Evolutionary conservation across 2,329 filamentous ascomycete genomes (phyloP), one percentile per base, ranked within the genome.

Genomic region (Penicillium hordei): DNA sequence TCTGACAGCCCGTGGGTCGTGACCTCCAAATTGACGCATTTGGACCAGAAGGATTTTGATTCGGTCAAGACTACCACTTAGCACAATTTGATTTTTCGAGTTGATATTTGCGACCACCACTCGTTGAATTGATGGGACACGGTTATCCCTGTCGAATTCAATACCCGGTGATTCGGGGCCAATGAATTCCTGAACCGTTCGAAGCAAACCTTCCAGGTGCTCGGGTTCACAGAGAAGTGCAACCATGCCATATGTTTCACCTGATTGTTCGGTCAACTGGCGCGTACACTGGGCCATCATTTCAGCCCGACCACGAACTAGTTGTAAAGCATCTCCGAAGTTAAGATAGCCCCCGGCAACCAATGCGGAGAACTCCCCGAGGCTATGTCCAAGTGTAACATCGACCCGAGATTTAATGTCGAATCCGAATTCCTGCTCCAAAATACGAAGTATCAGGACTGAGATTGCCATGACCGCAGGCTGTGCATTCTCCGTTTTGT

Each of bases 391-490:
- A 25, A 97, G 82, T 0, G 90, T 90, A 36, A 95, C 86, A 75
- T 96, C 90, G 43, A 92, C 87, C 58, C 88, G 82, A 55, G 89
- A 84, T 9, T 80, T 76, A 7, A 87, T 83, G 57, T 84, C 81
- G 77, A 97, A 96, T 40, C 83, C 86, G 71, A 93, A 97, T 65
- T 96, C 90, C 60, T 84, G 80, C 78, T 97, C 91, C 62, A 97
- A 82, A 59, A 97, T 87, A 55, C 90, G 88, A 54, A 97, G 82
- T 70, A 97, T 95, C 58, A 96, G 83, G 70, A 97, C 87, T 29
- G 91, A 95, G 4, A 91, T 94, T 15, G 92, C 91, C 91, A 97
- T 96, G 75, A 97, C 96, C 67, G 93, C 93, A 1, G 93, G 93
- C 75, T 97, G 93, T 4, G 93, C 90, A 72, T 96, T 93, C 63